Evolutionary conservation across 352 stramenopile species (phyloP), one percentile per base, ranked within the genome.

Genomic region (Globisporangium paroecandrum): DNA sequence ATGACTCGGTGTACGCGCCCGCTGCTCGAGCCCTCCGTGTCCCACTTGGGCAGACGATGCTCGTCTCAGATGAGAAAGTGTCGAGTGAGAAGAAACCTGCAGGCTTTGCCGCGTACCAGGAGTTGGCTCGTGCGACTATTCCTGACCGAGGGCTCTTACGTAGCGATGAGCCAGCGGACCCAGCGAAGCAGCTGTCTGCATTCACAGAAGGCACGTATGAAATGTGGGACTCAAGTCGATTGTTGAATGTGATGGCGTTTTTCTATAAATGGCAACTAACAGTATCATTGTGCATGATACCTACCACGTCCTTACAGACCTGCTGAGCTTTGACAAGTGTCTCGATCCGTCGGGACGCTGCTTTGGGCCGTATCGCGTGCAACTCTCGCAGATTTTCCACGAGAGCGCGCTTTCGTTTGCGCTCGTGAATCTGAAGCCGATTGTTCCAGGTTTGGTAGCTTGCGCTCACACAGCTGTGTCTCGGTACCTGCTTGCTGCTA

Each of bases 371-470:
- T 77, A 81, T 56, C 71, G 73, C 8, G 74, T 95, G 4, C 41
- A 68, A 2, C 54, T 69, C 24, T 74, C 73, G 4, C 76, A 94
- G 66, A 58, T 94, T 1, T 94, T 94, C 64, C 83, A 83, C 64
- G 66, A 89, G 58, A 85, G 77, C 4, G 9, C 65, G 5, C 64
- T 82, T 10, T 90, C 80, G 2, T 87, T 88, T 38, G 91, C 85
- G 32, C 83, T 98, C 71, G 94, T 98, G 27, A 98, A 98, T 70
- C 78, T 99, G 38, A 97, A 97, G 62, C 95, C 94, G 1, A 97
- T 98, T 66, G 91, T 98, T 34, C 79, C 82, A 72, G 93, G 84
- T 89, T 25, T 58, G 24, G 27, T 53, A 51, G 53, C 36, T 43
- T 43, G 36, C 13, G 9, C 13, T 12, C 36, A 43, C 10, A 15